Conservation (phyloP, 1,284 basidiomycete genomes). For the Cryptococcus hybrid region DNA sequence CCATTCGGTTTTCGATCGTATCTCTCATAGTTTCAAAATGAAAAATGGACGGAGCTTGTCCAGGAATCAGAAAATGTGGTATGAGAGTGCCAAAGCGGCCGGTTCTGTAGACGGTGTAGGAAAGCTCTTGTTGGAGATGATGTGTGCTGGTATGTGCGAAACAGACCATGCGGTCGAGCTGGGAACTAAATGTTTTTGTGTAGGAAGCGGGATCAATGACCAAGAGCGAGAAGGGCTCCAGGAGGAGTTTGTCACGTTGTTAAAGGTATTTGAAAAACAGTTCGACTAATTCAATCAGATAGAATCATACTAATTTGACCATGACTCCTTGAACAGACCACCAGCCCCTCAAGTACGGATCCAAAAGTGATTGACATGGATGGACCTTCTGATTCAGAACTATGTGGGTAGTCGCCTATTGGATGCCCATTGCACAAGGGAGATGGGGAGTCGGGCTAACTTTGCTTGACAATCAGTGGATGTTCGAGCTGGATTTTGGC, state of each 20-base stretch:
- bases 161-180: background rate
- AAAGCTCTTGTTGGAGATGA: slow-evolving; percentile 72
- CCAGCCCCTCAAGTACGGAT: slow-evolving; percentile 60
- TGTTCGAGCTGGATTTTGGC: slow-evolving; percentile 67
- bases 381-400: slow-evolving; percentile 56
- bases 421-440: background rate
- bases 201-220: slow-evolving; percentile 23
- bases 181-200: background rate
- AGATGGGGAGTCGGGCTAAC: background rate
- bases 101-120: slow-evolving; percentile 73
- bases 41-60: slow-evolving; percentile 71
- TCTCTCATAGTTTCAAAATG: slow-evolving; percentile 74
- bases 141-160: slow-evolving; percentile 54
- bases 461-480: slow-evolving; percentile 56
- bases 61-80: slow-evolving; percentile 71
- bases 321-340: slow-evolving; percentile 55
- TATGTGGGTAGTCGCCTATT: slow-evolving; percentile 57
- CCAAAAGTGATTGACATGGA: slow-evolving; percentile 62
- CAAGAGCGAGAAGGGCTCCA: slow-evolving; percentile 47
- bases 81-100: slow-evolving; percentile 70
- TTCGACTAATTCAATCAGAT: background rate
- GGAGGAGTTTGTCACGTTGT: slow-evolving; percentile 65
- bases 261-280: slow-evolving; percentile 56
- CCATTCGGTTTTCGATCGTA: slow-evolving; percentile 87
- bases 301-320: too few relatives aligned